Percentiles rank a stretch among this genome's conserved stretches.
phyloP scores from a whole-genome alignment of 345 rosid genomes.

The Barbarea vulgaris region DNA sequence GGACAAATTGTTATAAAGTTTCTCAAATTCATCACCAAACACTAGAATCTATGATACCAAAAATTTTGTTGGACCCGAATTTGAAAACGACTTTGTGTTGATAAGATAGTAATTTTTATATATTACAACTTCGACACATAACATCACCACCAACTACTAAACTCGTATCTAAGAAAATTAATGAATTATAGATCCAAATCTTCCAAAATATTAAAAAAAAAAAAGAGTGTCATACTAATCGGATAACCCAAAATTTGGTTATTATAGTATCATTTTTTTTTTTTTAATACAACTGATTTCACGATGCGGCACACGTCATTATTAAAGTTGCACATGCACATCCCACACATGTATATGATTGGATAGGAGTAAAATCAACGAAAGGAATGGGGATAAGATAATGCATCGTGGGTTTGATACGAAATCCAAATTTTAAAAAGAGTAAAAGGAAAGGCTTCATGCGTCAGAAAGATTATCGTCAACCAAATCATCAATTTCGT shows the following conservation, averaged over 20 bases:
- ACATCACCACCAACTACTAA: neutral
- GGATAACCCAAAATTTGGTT: neutral
- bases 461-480: slow-evolving; percentile 31
- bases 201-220: neutral
- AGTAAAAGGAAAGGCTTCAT: slow-evolving; percentile 1
- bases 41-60: too few relatives aligned
- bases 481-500: slow-evolving; percentile 26
- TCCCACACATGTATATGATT: slow-evolving; percentile 21
- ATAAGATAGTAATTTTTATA: neutral
- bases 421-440: slow-evolving; percentile 13
- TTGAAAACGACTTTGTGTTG: too few relatives aligned
- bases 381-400: slow-evolving; percentile 26
- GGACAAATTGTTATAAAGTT: too few relatives aligned
- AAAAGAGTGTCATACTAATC: neutral
- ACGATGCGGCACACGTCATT: neutral
- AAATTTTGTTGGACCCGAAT: too few relatives aligned
- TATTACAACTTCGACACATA: neutral
- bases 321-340: slow-evolving; percentile 21
- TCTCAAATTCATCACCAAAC: too few relatives aligned
- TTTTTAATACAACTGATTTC: neutral
- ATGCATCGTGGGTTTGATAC: slow-evolving; percentile 34
- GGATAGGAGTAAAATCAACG: slow-evolving; percentile 14
- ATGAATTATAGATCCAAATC: neutral
- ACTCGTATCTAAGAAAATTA: neutral
- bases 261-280: neutral